phyloP scores from a whole-genome alignment of 345 rosid species.

The Citrus trifoliata region DNA sequence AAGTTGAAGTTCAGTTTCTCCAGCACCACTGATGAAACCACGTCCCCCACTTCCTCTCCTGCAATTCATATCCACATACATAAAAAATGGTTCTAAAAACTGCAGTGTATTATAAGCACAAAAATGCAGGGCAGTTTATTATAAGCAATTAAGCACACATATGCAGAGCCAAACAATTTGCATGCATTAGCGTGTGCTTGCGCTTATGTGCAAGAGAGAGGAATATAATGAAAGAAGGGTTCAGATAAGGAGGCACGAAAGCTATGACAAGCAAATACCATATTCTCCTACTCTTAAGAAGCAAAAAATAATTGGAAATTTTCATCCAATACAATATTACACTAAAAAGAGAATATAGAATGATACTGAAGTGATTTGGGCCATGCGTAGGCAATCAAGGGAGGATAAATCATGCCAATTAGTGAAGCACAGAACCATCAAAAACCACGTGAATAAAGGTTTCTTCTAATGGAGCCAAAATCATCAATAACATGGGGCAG shows the following conservation, averaged over 20 bases:
- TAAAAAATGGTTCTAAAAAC: constrained; percentile 3
- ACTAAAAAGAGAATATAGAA: neutral
- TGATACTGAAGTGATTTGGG: neutral
- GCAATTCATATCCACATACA: constrained; percentile 21
- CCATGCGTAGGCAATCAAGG: neutral
- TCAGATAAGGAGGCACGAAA: neutral
- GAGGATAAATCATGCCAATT: neutral
- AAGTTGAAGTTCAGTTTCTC: constrained; percentile 98
- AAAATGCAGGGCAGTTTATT: neutral
- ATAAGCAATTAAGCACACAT: neutral
- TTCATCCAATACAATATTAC: neutral
- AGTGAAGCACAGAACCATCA: neutral
- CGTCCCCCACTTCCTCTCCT: constrained; percentile 96
- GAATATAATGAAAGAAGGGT: neutral
- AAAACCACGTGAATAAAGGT: neutral
- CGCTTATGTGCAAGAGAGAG: neutral
- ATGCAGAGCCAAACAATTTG: neutral
- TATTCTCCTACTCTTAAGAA: neutral
- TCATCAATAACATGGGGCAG: neutral
- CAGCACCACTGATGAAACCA: constrained; percentile 95
- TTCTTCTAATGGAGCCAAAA: neutral
- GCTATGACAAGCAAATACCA: neutral
- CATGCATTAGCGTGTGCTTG: neutral
- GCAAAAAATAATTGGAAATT: neutral
- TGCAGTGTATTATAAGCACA: neutral